Percentiles rank a stretch among this genome's conserved stretches.
These are phyloP conservation scores for Afroboletus lepidellus DNA, from an alignment of 1,284 basidiomycete genomes.

Conservation along the genomic window DNA sequence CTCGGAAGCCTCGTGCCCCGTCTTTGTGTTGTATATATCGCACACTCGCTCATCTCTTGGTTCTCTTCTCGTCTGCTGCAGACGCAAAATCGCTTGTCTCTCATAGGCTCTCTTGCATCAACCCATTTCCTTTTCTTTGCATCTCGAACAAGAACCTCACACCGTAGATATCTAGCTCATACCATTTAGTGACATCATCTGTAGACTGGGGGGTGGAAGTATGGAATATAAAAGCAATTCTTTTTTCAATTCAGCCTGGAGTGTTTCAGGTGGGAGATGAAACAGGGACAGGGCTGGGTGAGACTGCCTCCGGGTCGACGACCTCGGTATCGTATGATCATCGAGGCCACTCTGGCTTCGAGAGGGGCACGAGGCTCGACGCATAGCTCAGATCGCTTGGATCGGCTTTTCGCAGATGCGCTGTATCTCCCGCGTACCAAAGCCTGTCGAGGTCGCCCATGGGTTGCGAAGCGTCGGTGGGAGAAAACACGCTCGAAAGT, in stretches of 20 bases:
- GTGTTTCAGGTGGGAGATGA: not conserved
- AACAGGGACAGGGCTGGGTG: not conserved
- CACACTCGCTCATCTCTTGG: constrained; percentile 5
- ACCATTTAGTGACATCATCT: constrained; percentile 23
- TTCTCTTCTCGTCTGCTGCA: not conserved
- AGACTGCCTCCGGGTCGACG: not conserved
- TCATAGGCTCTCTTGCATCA: constrained; percentile 9
- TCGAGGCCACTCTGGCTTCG: not conserved
- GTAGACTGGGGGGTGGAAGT: constrained; percentile 26
- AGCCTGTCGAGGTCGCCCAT: not conserved
- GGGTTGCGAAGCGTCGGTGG: not conserved
- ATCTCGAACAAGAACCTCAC: constrained; percentile 14
- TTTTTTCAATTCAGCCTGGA: no score
- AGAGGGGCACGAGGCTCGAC: no score
- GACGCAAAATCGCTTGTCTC: constrained; percentile 1
- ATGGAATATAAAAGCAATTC: constrained; percentile 22
- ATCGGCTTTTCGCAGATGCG: not conserved
- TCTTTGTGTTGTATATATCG: constrained; percentile 31
- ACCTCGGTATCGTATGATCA: not conserved
- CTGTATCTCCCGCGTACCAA: no score
- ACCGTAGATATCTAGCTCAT: constrained; percentile 22
- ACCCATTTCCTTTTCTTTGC: constrained; percentile 7
- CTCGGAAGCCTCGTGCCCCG: constrained; percentile 1
- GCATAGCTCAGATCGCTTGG: not conserved
- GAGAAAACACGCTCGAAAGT: no score